Base-by-base conservation (phyloP, 441 rosid species). In the Bruguiera hainesii region DNA sequence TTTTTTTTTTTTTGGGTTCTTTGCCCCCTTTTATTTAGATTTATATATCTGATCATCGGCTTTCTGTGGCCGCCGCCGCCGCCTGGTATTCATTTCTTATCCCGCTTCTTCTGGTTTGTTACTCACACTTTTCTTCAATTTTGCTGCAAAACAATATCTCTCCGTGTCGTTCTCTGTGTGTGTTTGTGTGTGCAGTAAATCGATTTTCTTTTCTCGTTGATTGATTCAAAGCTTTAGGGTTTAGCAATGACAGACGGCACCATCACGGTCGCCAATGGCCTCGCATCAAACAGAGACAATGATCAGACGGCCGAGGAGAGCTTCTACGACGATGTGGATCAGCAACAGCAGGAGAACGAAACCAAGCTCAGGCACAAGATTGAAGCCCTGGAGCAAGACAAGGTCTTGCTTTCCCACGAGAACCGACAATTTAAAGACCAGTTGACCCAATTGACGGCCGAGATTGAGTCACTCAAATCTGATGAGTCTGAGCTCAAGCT, bases 301-400 rank as follows among this genome's bases (percentile, higher is more conserved):
- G 74, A 79, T 66, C 73, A 49, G 69, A 61, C 72, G 15, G 74
- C 39, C 18, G 39, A 49, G 1, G 86, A 90, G 19, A 75, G 49
- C 51, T 83, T 80, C 73, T 71, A 72, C 76, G 85, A 69, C 58
- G 56, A 74, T 31, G 86, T 10, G 18, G 29, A 55, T 23, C 25
- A 55, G 28, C 28, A 80, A 74, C 78, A 73, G 28, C 64, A 53
- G 26, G 74, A 59, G 55, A 67, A 55, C 20, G 73, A 76, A 10
- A 63, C 70, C 26, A 81, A 81, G 58, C 58, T 84, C 59, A 75
- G 70, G 59, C 63, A 64, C 18, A 84, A 70, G 79, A 70, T 87
- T 25, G 85, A 84, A 55, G 69, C 67, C 8, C 49, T 84, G 61
- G 92, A 87, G 81, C 67, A 51, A 4, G 87, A 78, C 80, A 89